Conservation (phyloP, 1,139 yeast genomes). For the Pichia sp. region DNA sequence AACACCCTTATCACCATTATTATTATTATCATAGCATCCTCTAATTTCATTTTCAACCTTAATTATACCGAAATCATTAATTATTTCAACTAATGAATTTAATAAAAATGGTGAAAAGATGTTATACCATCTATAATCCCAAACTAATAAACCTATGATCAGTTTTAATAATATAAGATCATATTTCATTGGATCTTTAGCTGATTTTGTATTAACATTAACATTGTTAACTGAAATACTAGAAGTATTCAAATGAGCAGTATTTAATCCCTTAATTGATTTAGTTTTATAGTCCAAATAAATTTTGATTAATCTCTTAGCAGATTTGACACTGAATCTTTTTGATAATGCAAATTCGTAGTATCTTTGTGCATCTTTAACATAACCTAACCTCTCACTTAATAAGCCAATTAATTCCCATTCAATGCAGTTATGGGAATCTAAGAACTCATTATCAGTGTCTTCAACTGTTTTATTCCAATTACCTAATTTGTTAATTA, state of each 20-base stretch:
- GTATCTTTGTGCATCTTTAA: constrained; percentile 51
- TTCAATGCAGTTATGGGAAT: constrained; percentile 40
- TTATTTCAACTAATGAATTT: constrained; percentile 49
- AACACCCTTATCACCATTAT: constrained; percentile 47
- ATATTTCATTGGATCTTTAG: constrained; percentile 9
- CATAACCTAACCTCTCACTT: constrained; percentile 49
- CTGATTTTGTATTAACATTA: not conserved
- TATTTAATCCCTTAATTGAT: not conserved
- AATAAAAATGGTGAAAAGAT: constrained; percentile 74
- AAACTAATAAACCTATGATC: constrained; percentile 70
- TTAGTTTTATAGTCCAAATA: constrained; percentile 31
- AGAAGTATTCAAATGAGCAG: not conserved
- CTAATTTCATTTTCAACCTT: constrained; percentile 72
- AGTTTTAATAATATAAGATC: constrained; percentile 27
- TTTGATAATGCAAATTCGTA: constrained; percentile 55
- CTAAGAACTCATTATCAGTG: constrained; percentile 15
- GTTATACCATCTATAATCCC: constrained; percentile 97
- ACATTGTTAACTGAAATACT: not conserved
- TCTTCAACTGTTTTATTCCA: not conserved
- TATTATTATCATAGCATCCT: constrained; percentile 50
- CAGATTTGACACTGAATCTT: constrained; percentile 71
- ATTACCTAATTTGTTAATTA: not conserved
- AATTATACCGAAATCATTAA: constrained; percentile 70
- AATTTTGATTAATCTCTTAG: constrained; percentile 65
- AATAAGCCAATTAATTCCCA: constrained; percentile 55